Conservation (phyloP, 768 basidiomycete species). For the Lactarius quietus region DNA sequence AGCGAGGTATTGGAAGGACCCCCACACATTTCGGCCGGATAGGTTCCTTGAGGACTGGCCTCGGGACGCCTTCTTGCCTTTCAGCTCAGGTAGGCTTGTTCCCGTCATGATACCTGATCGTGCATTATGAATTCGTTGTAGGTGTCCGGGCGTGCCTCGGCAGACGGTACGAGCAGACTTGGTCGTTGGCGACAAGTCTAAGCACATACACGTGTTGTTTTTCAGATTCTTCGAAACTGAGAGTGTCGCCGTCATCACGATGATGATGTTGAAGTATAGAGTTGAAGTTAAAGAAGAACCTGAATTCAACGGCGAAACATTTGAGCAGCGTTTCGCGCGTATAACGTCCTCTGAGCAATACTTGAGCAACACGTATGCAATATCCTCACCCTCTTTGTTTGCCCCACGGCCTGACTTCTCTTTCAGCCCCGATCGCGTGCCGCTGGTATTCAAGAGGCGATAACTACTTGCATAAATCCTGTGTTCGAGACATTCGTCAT, state of each 20-base stretch:
- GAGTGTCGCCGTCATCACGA: too few relatives aligned
- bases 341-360: background rate
- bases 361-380: slow-evolving; percentile 14
- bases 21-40: too few relatives aligned
- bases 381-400: too few relatives aligned
- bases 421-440: slow-evolving; percentile 20
- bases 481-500: too few relatives aligned
- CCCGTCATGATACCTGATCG: background rate
- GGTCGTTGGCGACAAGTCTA: too few relatives aligned
- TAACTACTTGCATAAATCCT: background rate
- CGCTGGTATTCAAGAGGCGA: too few relatives aligned
- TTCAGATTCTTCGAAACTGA: too few relatives aligned
- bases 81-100: slow-evolving; percentile 26
- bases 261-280: too few relatives aligned
- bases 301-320: slow-evolving; percentile 43
- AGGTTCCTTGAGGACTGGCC: slow-evolving; percentile 36
- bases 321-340: slow-evolving; percentile 39
- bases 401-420: background rate
- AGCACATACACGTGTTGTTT: too few relatives aligned
- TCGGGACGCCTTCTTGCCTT: slow-evolving; percentile 36
- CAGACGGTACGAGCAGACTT: too few relatives aligned
- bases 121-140: background rate
- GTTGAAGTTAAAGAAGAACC: too few relatives aligned
- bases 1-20: slow-evolving; percentile 58
- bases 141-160: slow-evolving; percentile 26